Evolutionary conservation across 352 stramenopile genomes (phyloP).

Genomic region (Phytophthora macrochlamydospora): DNA sequence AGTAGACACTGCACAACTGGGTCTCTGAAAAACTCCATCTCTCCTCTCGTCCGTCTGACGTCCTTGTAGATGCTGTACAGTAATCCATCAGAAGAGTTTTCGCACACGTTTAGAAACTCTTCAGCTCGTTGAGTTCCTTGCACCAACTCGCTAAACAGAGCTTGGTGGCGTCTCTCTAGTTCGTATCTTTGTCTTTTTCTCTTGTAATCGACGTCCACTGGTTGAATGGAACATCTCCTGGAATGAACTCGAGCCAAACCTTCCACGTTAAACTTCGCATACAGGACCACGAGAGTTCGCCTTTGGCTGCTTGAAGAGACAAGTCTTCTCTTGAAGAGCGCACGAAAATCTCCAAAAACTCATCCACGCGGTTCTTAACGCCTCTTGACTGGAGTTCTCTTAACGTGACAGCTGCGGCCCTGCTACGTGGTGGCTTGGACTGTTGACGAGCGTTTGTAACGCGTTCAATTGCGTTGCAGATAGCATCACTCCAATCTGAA

Average conservation of each 20-base stretch:
- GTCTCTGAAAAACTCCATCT: conserved; percentile 68
- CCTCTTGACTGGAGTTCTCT: conserved; percentile 70
- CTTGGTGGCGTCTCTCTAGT: conserved; percentile 29
- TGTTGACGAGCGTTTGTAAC: conserved; percentile 17
- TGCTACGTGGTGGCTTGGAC: conserved; percentile 36
- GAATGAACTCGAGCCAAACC: conserved; percentile 69
- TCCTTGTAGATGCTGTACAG: conserved; percentile 80
- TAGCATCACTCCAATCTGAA: conserved; percentile 65
- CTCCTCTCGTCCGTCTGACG: conserved; percentile 60
- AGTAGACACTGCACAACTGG: conserved; percentile 54
- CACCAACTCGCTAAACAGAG: conserved; percentile 39
- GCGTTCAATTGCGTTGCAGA: conserved; percentile 64
- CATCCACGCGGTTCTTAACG: conserved; percentile 51
- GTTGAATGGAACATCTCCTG: conserved; percentile 46
- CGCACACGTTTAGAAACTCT: conserved; percentile 62
- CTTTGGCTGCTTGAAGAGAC: conserved; percentile 57
- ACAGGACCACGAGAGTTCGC: conserved; percentile 72
- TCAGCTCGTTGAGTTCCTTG: conserved; percentile 31
- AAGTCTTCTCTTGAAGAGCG: conserved; percentile 55
- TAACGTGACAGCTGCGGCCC: conserved; percentile 48
- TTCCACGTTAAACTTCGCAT: conserved; percentile 77
- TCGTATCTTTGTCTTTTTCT: conserved; percentile 59
- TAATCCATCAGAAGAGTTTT: conserved; percentile 52
- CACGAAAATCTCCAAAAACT: conserved; percentile 80
- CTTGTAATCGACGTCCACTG: conserved; percentile 43